phyloP scores from a whole-genome alignment of 768 basidiomycete species.

The Boletus patriciae region DNA sequence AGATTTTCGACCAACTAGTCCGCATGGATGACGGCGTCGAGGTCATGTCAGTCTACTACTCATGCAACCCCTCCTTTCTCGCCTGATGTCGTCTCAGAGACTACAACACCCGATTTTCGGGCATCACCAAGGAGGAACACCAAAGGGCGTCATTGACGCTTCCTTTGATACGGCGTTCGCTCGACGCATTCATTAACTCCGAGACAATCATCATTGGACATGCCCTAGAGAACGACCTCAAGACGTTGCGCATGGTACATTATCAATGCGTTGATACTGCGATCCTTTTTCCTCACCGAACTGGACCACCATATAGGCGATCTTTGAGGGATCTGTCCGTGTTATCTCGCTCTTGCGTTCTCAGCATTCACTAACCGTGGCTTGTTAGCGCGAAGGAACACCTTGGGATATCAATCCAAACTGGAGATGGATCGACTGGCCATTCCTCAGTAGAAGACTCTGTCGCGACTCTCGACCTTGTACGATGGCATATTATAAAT shows the following conservation, averaged over 20 bases:
- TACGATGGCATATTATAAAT: constrained; percentile 78
- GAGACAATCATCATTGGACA: constrained; percentile 89
- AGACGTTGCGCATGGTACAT: constrained; percentile 86
- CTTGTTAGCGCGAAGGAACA: constrained; percentile 71
- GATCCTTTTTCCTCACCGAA: constrained; percentile 80
- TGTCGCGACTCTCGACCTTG: constrained; percentile 81
- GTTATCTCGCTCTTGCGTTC: not conserved
- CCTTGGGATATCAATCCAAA: constrained; percentile 79
- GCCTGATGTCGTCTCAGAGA: constrained; percentile 53
- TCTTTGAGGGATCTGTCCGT: constrained; percentile 79
- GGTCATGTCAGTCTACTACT: constrained; percentile 56
- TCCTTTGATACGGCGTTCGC: constrained; percentile 58
- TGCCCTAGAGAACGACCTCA: constrained; percentile 92
- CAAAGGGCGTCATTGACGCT: constrained; percentile 68
- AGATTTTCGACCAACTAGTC: constrained; percentile 81
- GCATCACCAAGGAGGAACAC: constrained; percentile 61
- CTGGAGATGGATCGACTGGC: constrained; percentile 68
- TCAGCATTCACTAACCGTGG: constrained; percentile 8
- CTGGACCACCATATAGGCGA: constrained; percentile 73
- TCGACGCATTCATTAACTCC: constrained; percentile 70
- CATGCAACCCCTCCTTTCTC: not conserved
- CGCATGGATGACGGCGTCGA: constrained; percentile 79
- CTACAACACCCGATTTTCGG: constrained; percentile 89
- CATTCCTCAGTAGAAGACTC: constrained; percentile 94
- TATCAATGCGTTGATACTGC: constrained; percentile 84